A percentile compares a stretch with the other conserved stretches of the same genome.
phyloP scores from a whole-genome alignment of 257 asterid genomes.

The Plantago ovata region DNA sequence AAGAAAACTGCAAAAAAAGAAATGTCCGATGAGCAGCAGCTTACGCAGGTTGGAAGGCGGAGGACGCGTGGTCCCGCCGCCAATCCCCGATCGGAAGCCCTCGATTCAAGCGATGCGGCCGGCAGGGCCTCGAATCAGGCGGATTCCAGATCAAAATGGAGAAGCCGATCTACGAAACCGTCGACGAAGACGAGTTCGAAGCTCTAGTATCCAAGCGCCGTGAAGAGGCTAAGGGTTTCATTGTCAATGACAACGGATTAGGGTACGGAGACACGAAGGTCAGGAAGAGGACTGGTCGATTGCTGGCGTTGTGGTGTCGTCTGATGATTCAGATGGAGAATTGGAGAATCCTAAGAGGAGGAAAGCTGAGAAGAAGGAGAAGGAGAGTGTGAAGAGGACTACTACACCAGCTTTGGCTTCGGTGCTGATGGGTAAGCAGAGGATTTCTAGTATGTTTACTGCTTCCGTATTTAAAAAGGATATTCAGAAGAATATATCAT shows the following conservation, averaged over 20 bases:
- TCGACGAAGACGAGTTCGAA: conserved; percentile 76
- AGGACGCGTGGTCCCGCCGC: conserved; percentile 50
- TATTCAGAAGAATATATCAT: conserved; percentile 44
- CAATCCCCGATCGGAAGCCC: conserved; percentile 55
- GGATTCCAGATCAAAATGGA: conserved; percentile 79
- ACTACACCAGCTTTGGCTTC: conserved; percentile 70
- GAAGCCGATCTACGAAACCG: conserved; percentile 70
- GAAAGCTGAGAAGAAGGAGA: conserved; percentile 52
- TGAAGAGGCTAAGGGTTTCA: conserved; percentile 62
- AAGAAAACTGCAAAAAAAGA: no score
- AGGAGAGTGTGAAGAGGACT: conserved; percentile 60
- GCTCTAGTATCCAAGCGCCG: conserved; percentile 83
- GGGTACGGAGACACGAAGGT: conserved; percentile 94
- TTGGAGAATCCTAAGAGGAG: conserved; percentile 52
- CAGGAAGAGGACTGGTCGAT: conserved; percentile 93
- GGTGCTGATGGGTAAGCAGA: conserved; percentile 47
- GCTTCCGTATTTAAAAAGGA: conserved; percentile 72
- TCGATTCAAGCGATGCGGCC: conserved; percentile 56
- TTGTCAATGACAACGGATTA: conserved; percentile 79
- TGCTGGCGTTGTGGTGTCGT: conserved; percentile 49
- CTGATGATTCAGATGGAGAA: conserved; percentile 76
- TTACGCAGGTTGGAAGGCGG: conserved; percentile 47
- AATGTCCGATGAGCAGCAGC: conserved; percentile 73
- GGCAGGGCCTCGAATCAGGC: conserved; percentile 46
- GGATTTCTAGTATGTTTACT: conserved; percentile 72